A percentile compares a stretch with the other conserved stretches of the same genome.
These are phyloP conservation scores for Knoxdaviesia capensis DNA, from an alignment of 2,329 filamentous ascomycete genomes.

Conservation along the genomic window DNA sequence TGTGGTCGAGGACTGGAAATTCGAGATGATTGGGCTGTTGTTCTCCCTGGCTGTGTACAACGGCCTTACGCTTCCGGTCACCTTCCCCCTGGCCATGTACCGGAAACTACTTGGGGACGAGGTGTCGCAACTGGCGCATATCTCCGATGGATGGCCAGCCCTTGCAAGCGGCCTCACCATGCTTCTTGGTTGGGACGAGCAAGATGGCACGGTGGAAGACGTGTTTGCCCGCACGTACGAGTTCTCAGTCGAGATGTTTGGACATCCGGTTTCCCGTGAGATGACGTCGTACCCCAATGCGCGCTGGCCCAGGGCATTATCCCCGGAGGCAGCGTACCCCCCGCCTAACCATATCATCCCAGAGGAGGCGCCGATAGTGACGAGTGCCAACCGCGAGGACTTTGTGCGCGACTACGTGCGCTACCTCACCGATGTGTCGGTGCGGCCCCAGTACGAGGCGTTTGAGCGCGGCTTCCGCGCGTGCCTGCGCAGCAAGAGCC, in stretches of 20 bases:
- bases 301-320: conserved; percentile 25
- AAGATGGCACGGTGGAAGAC: conserved; percentile 58
- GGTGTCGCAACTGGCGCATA: conserved; percentile 51
- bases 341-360: conserved; percentile 5
- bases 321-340: conserved; percentile 17
- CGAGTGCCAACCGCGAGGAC: conserved; percentile 52
- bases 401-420: conserved; percentile 73
- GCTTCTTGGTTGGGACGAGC: conserved; percentile 57
- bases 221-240: conserved; percentile 71
- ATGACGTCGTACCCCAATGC: conserved; percentile 22
- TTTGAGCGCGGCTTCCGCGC: conserved; percentile 65
- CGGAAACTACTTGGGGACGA: conserved; percentile 52
- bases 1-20: conserved; percentile 71
- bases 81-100: conserved; percentile 73
- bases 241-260: conserved; percentile 48
- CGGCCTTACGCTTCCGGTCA: conserved; percentile 74
- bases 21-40: conserved; percentile 72
- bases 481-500: conserved; percentile 49
- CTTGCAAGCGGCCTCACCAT: conserved; percentile 54
- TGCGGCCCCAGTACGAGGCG: conserved; percentile 57
- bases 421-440: conserved; percentile 62
- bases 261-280: conserved; percentile 32
- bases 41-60: conserved; percentile 85
- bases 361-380: conserved; percentile 52
- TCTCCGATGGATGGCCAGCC: conserved; percentile 74